These are phyloP conservation scores for Trichoderma koningii DNA, from an alignment of 2,329 filamentous ascomycete genomes.

Conservation along the genomic window DNA sequence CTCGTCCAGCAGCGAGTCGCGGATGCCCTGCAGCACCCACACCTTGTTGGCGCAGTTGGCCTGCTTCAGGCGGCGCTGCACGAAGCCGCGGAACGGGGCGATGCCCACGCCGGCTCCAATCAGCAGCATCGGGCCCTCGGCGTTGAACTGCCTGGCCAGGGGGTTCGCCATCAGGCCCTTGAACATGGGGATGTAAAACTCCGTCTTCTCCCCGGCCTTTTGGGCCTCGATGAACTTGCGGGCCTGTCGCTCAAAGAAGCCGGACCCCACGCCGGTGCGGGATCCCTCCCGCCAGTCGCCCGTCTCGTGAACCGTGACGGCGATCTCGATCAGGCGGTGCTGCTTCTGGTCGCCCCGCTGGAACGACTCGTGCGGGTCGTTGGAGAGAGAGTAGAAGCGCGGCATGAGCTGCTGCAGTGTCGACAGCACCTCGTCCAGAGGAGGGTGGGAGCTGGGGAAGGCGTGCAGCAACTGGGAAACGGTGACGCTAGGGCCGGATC, in stretches of 20 bases:
- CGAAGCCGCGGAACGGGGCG: conserved; percentile 96
- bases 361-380: conserved; percentile 82
- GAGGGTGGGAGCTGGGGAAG: conserved; percentile 89
- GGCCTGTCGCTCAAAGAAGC: conserved; percentile 88
- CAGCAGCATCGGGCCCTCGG: conserved; percentile 94
- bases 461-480: conserved; percentile 83
- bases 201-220: conserved; percentile 57
- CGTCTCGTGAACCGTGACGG: conserved; percentile 92
- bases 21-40: conserved; percentile 91
- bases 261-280: conserved; percentile 85
- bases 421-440: conserved; percentile 77
- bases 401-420: conserved; percentile 89
- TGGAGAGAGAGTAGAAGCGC: conserved; percentile 96
- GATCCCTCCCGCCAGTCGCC: conserved; percentile 72
- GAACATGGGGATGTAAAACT: conserved; percentile 92
- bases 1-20: conserved; percentile 93
- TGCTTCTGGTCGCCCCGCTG: conserved; percentile 67
- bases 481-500: conserved; percentile 84
- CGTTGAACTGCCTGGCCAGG: conserved; percentile 84
- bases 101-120: conserved; percentile 97
- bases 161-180: conserved; percentile 97
- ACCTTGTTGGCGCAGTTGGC: conserved; percentile 98
- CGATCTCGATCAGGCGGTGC: conserved; percentile 86
- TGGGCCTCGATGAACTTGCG: conserved; percentile 70
- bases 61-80: conserved; percentile 88